Evolutionary conservation across 352 stramenopile species (phyloP), one percentile per base, ranked within the genome.

Genomic region (Globisporangium parvum): DNA sequence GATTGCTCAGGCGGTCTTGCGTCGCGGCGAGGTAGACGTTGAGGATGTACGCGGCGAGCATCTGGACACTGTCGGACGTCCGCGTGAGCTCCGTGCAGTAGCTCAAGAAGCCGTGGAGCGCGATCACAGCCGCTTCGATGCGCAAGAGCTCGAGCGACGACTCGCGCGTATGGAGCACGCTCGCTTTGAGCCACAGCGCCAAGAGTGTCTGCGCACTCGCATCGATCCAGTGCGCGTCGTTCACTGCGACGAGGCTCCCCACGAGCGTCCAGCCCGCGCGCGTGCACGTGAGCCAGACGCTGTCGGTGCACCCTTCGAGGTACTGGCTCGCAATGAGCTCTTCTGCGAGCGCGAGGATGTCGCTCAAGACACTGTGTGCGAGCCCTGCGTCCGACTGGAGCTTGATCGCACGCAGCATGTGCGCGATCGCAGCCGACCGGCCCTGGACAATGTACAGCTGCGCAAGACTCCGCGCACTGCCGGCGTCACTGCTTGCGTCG

Each of bases 261-360:
- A 92, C 59, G n/a, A 95, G 46, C 6, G 70, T 85, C 85, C 85
- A 95, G 17, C 85, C 85, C 49, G 80, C 85, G 17, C 85, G 83
- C 6, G 85, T 95, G 54, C 83, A 95, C 12, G 85, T 95, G 35
- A 95, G 65, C 85, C 85, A 95, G 33, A 93, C 78, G 53, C 83
- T 91, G 58, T 95, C 85, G 3, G 70, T 65, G 55, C 77, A 91
- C 23, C 78, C 71, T 56, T 84, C 79, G 21, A 83, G 61, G 51
- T 91, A 93, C 55, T 95, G 85, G 46, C 77, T 91, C 45, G 86
- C 79, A 11, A 95, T 66, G 40, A 95, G 74, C 47, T 77, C 66
- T 51, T 88, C 77, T 0, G 85, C 85, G 18, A 90, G 73, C 31
- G 63, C 60, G 47, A 90, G 78, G 17, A 93, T 75, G 26, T 84